Evolutionary conservation across 768 basidiomycete genomes (phyloP), one percentile per base, ranked within the genome.

Genomic region (Collybia nuda): DNA sequence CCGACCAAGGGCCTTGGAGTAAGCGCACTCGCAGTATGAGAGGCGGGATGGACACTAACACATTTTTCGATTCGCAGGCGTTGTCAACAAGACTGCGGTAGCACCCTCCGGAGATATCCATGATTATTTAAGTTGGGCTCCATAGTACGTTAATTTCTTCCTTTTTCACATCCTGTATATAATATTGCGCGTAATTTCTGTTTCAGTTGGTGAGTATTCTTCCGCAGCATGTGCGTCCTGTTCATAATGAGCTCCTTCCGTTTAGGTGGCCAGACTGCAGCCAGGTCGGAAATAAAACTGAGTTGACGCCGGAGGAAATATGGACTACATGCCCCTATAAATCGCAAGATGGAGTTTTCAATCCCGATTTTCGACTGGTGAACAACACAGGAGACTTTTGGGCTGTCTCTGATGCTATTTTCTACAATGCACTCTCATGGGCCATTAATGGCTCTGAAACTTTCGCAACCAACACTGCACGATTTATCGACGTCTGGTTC

Each of bases 121-220:
- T 32, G 81, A 82, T 59, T 82, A 82, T 56, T 59, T 82, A 48
- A 80, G 79, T 52, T 82, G 75, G 74, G 81, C 80, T 15, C 81
- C 81, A 2, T 82, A 83, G 81, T 82, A 57, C 61, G 72, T 64
- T 49, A 24, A 1, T 40, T 80, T 78, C 32, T 52, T 78, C 80
- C 57, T 47, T 14, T 11, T 23, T n/a, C 44, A 8, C 3, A 22
- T 32, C 12, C 5, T 8, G 14, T 24, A 11, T 47, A 47, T 23
- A 8, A 8, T 14, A 21, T 21, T 26, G 9, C 57, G 23, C 18
- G 9, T n/a, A 47, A 29, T 38, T 29, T 38, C 21, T 37, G 38
- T 26, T 47, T 36, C 21, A 39, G 39, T 15, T 47, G 46, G 46
- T 47, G 46, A 23, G 4, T 17, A 26, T 38, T 36, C 19, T 15